A percentile compares a stretch with the other conserved stretches of the same genome.
These are phyloP conservation scores for Ailanthus altissimus DNA, from an alignment of 345 rosid species.

Conservation along the genomic window DNA sequence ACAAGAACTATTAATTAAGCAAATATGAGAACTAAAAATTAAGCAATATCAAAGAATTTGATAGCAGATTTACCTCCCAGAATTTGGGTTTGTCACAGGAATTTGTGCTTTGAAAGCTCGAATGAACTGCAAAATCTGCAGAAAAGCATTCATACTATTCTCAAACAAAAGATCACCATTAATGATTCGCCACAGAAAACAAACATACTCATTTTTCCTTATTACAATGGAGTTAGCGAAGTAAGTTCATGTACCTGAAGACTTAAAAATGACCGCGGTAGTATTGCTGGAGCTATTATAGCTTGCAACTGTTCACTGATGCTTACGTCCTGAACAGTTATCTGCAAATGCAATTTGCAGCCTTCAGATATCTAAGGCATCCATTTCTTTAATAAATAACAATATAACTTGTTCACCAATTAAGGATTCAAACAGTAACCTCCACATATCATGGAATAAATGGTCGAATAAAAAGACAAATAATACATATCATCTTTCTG, in stretches of 20 bases:
- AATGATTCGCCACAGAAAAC: not conserved
- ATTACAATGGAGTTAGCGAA: not conserved
- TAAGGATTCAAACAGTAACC: not conserved
- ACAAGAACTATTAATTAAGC: not conserved
- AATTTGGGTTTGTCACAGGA: constrained; percentile 57
- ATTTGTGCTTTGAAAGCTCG: constrained; percentile 73
- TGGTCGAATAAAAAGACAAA: not conserved
- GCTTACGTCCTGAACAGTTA: constrained; percentile 67
- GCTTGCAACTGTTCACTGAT: constrained; percentile 81
- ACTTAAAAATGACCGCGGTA: constrained; percentile 75
- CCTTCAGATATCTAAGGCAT: constrained; percentile 1
- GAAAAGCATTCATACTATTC: constrained; percentile 5
- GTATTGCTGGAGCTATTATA: constrained; percentile 80
- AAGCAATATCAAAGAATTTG: not conserved
- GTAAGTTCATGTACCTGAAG: constrained; percentile 53
- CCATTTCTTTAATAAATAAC: not conserved
- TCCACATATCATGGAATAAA: not conserved
- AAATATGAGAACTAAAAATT: too few relatives aligned
- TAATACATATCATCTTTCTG: not conserved
- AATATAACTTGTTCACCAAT: not conserved
- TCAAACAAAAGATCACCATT: not conserved
- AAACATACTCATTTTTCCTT: not conserved
- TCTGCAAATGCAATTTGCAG: constrained; percentile 47
- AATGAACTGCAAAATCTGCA: constrained; percentile 83
- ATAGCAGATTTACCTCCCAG: constrained; percentile 56